These are phyloP conservation scores for Mucor indicus DNA, from an alignment of 371 early-diverging fungal genomes.

Conservation along the genomic window DNA sequence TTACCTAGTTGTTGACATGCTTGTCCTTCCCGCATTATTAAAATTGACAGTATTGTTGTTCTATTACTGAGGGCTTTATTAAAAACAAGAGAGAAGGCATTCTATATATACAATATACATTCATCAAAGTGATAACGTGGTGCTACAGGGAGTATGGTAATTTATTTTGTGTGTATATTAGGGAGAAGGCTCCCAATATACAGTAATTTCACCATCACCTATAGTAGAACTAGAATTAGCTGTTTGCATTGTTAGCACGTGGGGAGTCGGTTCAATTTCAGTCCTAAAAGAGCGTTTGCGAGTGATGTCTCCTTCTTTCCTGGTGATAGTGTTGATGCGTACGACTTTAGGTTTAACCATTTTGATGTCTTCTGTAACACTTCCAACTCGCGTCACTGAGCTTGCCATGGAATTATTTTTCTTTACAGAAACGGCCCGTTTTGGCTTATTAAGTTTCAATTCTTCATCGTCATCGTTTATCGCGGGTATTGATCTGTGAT, in stretches of 20 bases:
- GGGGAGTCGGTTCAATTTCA: too few species aligned
- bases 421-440: constrained; percentile 28
- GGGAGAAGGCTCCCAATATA: constrained; percentile 23
- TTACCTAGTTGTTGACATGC: too few species aligned
- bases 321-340: constrained; percentile 19
- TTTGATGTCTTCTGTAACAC: not conserved
- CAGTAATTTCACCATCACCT: constrained; percentile 37
- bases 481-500: constrained; percentile 3
- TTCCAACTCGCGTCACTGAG: constrained; percentile 7
- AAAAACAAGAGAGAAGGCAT: too few species aligned
- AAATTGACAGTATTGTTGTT: too few species aligned
- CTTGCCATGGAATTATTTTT: constrained; percentile 16
- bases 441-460: constrained; percentile 2
- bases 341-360: constrained; percentile 30
- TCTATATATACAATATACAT: too few species aligned
- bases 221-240: constrained; percentile 20
- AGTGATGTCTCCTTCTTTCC: constrained; percentile 12
- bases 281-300: constrained; percentile 28
- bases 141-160: too few species aligned
- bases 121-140: too few species aligned
- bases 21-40: too few species aligned
- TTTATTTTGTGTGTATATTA: too few species aligned
- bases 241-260: constrained; percentile 21
- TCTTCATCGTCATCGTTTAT: constrained; percentile 10
- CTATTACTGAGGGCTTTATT: too few species aligned